Conservation (phyloP, 495 filamentous ascomycete species). For the Aspergillus cavernicola region DNA sequence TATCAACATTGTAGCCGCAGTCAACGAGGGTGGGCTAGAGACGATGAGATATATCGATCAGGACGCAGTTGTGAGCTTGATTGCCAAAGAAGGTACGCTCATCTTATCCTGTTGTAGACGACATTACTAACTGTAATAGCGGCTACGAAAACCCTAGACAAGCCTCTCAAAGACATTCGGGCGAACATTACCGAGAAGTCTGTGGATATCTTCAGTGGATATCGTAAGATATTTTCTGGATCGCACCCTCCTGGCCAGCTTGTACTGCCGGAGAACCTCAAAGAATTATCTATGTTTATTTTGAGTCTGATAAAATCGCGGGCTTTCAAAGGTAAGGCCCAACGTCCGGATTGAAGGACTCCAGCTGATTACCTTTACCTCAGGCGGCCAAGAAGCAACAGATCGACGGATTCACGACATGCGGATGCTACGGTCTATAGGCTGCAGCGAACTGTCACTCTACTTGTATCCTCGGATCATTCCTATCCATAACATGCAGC, state of each 20-base stretch:
- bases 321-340: constrained; percentile 72
- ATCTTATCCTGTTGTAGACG: background rate
- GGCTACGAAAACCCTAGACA: constrained; percentile 74
- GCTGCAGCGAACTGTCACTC: constrained; percentile 76
- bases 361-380: constrained; percentile 2
- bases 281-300: constrained; percentile 97
- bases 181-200: constrained; percentile 83
- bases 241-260: constrained; percentile 90
- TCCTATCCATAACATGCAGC: constrained; percentile 77
- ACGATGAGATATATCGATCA: constrained; percentile 91
- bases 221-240: constrained; percentile 83
- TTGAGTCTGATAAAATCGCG: constrained; percentile 88
- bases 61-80: constrained; percentile 80
- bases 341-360: background rate
- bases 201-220: constrained; percentile 88
- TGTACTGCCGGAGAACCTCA: constrained; percentile 91
- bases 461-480: constrained; percentile 96
- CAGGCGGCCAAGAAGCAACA: constrained; percentile 77
- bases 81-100: constrained; percentile 76
- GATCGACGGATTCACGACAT: constrained; percentile 90
- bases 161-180: constrained; percentile 83
- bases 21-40: constrained; percentile 78
- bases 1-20: constrained; percentile 86
- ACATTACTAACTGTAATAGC: constrained; percentile 39
- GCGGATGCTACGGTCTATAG: constrained; percentile 84